Base-by-base conservation (phyloP, 805 yeast genomes). In the Candida peoriensis region DNA sequence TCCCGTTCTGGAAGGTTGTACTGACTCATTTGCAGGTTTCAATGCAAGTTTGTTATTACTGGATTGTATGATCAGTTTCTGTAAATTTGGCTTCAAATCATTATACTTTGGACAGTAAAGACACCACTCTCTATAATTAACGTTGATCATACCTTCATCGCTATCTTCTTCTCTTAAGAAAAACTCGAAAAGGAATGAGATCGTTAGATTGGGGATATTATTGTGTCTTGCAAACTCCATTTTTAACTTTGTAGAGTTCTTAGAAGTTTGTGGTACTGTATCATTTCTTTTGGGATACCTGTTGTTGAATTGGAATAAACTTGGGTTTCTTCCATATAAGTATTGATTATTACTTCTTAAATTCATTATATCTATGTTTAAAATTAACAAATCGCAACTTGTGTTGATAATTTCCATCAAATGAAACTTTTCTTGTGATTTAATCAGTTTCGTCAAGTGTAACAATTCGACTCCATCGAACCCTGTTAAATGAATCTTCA, bases 401-500 rank as follows among this genome's bases (percentile, higher is more conserved):
- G 76, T 62, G 3, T 85, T 59, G 21, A 86, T 60, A 12, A 81
- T 49, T 45, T 81, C 82, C 67, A 60, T 35, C 68, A 66, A 26
- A 63, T 61, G 34, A 80, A 74, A 18, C 81, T 78, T 17, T n/a
- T n/a, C n/a, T n/a, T n/a, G n/a, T n/a, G n/a, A n/a, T n/a, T 36
- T 48, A 8, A 86, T 64, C 28, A 90, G 64, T 50, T 82, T 81
- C 8, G 72, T 75, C 10, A 82, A 52, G 57, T 86, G 95, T 27
- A 83, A 59, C 13, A 76, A 59, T 55, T 86, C 94, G 19, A 83
- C 76, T 0, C 94, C 95, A 15, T 77, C 69, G 54, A 81, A 86
- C 4, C 95, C 95, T 4, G 86, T 73, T 3, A 81, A 65, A 41
- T 81, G 68, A 33, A 57, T 36, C 29, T 57, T 42, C 39, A 58